Evolutionary conservation across 2,329 filamentous ascomycete species (phyloP).

Genomic region (Lachnellula arida): DNA sequence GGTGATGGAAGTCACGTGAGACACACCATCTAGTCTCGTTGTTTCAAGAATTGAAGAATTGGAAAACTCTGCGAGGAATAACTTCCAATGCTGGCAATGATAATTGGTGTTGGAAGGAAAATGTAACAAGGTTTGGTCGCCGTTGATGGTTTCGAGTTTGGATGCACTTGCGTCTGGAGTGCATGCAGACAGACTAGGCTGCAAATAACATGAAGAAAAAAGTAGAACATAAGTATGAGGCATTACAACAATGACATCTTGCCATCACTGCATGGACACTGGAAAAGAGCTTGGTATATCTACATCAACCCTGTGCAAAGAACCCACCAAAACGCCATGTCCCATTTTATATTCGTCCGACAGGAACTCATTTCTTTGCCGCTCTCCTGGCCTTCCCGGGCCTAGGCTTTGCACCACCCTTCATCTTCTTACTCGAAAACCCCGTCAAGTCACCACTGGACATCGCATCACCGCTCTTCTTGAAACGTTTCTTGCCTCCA

Average conservation of each 20-base stretch:
- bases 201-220: not conserved
- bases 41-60: too few relatives aligned
- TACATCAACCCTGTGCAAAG: not conserved
- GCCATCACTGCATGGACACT: not conserved
- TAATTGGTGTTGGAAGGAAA: too few relatives aligned
- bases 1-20: too few relatives aligned
- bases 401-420: conserved; percentile 48
- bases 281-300: not conserved
- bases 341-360: not conserved
- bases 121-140: too few relatives aligned
- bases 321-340: not conserved
- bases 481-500: conserved; percentile 88
- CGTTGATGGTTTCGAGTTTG: not conserved
- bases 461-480: conserved; percentile 84
- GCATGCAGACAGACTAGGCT: not conserved
- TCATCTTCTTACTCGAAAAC: conserved; percentile 85
- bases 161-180: not conserved
- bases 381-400: conserved; percentile 43
- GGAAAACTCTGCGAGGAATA: too few relatives aligned
- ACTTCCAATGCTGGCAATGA: too few relatives aligned
- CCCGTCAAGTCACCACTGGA: conserved; percentile 76
- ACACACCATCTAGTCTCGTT: too few relatives aligned
- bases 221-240: not conserved
- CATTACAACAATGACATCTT: not conserved
- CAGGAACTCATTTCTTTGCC: conserved; percentile 24